Percentiles rank a stretch among this genome's conserved stretches.
Conservation (phyloP, 495 filamentous ascomycete species). For the Sordaria brevicollis region DNA sequence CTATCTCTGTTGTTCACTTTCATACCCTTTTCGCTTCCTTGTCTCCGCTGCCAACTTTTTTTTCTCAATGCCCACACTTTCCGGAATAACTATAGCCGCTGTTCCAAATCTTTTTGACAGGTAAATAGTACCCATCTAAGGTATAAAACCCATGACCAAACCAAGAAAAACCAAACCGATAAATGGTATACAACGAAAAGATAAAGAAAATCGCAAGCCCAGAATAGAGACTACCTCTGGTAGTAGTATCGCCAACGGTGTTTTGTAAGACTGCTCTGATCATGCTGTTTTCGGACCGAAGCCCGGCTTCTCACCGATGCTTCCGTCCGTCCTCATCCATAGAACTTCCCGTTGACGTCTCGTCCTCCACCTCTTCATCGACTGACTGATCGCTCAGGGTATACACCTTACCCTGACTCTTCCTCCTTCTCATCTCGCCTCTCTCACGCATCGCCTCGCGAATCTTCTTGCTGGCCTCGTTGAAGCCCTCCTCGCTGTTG, state of each 20-base stretch:
- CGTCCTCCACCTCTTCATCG: neutral
- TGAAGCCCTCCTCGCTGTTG: constrained; percentile 58
- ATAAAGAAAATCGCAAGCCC: too few species aligned
- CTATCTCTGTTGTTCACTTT: neutral
- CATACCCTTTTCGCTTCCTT: neutral
- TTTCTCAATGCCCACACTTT: neutral
- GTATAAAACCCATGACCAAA: neutral
- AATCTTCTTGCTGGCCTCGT: constrained; percentile 78
- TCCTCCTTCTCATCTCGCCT: constrained; percentile 59
- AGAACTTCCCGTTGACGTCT: neutral
- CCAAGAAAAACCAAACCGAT: neutral
- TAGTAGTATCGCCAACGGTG: neutral
- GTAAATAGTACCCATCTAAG: neutral
- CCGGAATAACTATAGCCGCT: neutral
- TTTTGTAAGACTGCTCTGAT: neutral
- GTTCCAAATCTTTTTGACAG: neutral
- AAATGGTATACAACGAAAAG: neutral
- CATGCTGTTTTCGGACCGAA: neutral
- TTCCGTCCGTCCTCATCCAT: neutral
- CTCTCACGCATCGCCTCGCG: constrained; percentile 81
- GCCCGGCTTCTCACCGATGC: neutral
- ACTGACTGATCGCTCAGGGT: neutral
- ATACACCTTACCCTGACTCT: constrained; percentile 38
- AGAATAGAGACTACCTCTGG: neutral
- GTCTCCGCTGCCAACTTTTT: neutral